Conservation (phyloP, 2,329 filamentous ascomycete species). For the Cladophialophora exuberans region DNA sequence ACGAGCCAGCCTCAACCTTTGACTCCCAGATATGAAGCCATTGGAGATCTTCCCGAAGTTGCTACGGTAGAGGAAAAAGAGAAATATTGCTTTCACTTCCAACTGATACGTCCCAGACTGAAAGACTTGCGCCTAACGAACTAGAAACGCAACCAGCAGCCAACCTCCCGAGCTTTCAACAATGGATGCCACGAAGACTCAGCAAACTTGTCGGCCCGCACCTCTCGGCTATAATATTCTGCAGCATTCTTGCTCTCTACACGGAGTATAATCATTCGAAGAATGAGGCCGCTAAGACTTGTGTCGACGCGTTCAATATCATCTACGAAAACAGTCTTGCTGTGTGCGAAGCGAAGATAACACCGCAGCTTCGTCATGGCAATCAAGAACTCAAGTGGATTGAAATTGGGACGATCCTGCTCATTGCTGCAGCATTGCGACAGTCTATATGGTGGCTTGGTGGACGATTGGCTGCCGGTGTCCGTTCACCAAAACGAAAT, state of each 20-base stretch:
- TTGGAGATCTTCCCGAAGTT: background rate
- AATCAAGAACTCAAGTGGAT: conserved; percentile 17
- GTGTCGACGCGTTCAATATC: conserved; percentile 7
- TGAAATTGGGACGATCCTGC: conserved; percentile 10
- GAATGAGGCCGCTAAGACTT: conserved; percentile 3
- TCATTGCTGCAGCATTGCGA: conserved; percentile 11
- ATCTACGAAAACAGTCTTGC: conserved; percentile 18
- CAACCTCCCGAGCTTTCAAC: background rate
- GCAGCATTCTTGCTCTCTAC: conserved; percentile 14
- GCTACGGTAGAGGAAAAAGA: background rate
- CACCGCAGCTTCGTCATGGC: too few species aligned
- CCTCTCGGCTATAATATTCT: conserved; percentile 11
- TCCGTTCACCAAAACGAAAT: conserved; percentile 2
- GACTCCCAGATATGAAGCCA: background rate
- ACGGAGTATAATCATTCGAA: conserved; percentile 8
- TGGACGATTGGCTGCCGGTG: background rate
- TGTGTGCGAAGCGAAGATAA: conserved; percentile 10
- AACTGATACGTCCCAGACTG: conserved; percentile 3
- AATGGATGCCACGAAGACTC: background rate
- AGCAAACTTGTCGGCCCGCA: conserved; percentile 3
- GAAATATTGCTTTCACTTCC: background rate
- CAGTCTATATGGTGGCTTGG: conserved; percentile 11
- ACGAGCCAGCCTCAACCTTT: background rate
- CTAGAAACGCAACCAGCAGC: background rate
- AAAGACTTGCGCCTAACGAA: background rate